phyloP scores from a whole-genome alignment of 164 flowering plant species.

The Nymphaea thermarum region DNA sequence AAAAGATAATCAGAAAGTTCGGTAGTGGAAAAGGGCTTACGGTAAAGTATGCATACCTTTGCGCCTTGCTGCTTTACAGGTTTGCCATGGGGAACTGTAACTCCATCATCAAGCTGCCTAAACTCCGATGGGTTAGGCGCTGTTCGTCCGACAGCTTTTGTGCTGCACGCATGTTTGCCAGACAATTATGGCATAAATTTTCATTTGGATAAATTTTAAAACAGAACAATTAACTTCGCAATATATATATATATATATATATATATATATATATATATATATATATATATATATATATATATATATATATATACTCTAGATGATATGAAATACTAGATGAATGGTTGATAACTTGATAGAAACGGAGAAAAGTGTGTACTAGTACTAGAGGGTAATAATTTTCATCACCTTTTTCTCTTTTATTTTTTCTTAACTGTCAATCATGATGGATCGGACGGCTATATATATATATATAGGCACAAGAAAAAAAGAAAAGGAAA shows the following conservation, averaged over 20 bases:
- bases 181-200: neutral
- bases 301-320: too few relatives aligned
- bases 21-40: neutral
- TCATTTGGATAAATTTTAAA: neutral
- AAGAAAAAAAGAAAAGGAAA: too few relatives aligned
- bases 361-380: too few relatives aligned
- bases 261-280: neutral
- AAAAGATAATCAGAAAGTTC: neutral
- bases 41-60: conserved; percentile 22
- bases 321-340: too few relatives aligned
- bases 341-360: too few relatives aligned
- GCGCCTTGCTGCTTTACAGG: conserved; percentile 39
- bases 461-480: too few relatives aligned
- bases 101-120: conserved; percentile 49
- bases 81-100: conserved; percentile 64
- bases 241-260: neutral
- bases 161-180: conserved; percentile 28
- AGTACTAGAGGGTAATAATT: too few relatives aligned
- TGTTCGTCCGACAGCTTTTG: conserved; percentile 81
- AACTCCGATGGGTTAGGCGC: conserved; percentile 62
- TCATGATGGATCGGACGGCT: too few relatives aligned
- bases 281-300: too few relatives aligned
- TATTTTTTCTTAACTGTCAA: too few relatives aligned
- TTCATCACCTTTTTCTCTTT: too few relatives aligned
- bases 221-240: neutral